phyloP scores from a whole-genome alignment of 495 filamentous ascomycete genomes.

The Penicillium lividum region DNA sequence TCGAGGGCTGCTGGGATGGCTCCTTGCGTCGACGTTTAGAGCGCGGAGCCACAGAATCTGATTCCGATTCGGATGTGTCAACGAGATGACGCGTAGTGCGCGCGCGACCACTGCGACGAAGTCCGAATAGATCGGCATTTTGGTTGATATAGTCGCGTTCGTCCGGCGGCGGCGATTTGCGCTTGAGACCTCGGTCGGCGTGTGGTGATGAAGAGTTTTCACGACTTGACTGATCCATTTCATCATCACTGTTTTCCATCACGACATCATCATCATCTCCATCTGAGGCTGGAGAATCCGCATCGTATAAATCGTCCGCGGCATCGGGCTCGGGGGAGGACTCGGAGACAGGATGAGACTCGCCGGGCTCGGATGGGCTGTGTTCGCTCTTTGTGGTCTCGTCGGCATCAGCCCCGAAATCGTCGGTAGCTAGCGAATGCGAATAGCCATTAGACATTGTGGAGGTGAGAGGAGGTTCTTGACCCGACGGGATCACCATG shows the following conservation, averaged over 20 bases:
- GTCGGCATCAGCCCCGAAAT: conserved; percentile 39
- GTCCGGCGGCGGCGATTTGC: conserved; percentile 68
- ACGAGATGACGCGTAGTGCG: conserved; percentile 57
- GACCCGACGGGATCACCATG: conserved; percentile 55
- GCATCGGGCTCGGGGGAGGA: conserved; percentile 62
- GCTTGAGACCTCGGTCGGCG: conserved; percentile 66
- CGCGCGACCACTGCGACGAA: conserved; percentile 79
- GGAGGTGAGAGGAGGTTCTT: conserved; percentile 42
- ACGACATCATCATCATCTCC: conserved; percentile 79
- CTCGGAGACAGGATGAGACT: conserved; percentile 44
- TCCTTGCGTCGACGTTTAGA: conserved; percentile 43
- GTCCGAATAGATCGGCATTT: conserved; percentile 94
- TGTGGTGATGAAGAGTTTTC: conserved; percentile 68
- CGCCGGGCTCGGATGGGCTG: conserved; percentile 52
- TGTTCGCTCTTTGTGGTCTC: conserved; percentile 49
- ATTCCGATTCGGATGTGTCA: conserved; percentile 71
- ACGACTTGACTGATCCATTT: conserved; percentile 48
- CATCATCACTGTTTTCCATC: conserved; percentile 62
- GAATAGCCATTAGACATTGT: conserved; percentile 52
- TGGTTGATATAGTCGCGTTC: conserved; percentile 83
- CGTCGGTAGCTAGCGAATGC: conserved; percentile 39
- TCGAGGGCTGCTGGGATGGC: conserved; percentile 43
- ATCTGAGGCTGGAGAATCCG: conserved; percentile 39
- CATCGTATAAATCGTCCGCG: conserved; percentile 57
- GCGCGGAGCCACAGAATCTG: conserved; percentile 45